Evolutionary conservation across 495 filamentous ascomycete genomes (phyloP), one percentile per base, ranked within the genome.

Genomic region (Penicillium egyptiacum): DNA sequence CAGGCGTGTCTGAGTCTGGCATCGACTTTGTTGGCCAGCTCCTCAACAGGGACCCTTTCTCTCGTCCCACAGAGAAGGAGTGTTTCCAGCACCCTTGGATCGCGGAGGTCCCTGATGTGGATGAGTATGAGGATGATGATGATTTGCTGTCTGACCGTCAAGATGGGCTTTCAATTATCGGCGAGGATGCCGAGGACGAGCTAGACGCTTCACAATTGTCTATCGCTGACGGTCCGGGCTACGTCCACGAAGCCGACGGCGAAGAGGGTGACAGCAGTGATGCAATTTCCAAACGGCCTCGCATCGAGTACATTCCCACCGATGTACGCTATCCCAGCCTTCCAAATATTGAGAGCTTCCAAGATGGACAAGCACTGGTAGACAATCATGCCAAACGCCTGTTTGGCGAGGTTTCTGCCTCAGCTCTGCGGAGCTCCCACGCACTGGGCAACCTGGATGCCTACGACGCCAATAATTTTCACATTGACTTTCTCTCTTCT

Each of bases 391-490:
- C 69, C 12, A 71, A 73, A 49, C 84, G 86, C 28, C 77, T 96
- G 4, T 96, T 93, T 73, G 91, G 92, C 1, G 91, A 96, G 69
- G 86, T 96, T 48, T 84, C 83, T 25, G 68, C 77, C 12, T 90
- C 90, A 7, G 86, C 83, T 11, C 67, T 94, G 4, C 80, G 83
- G 20, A 92, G 87, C 70, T 84, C 83, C 25, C 79, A 77, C 47
- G 71, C 77, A 37, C 63, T 85, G 14, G 79, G 71, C n/a, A 54
- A 65, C 41, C n/a, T 66, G 4, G 57, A 59, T 46, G 63, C 55
- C 0, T 72, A 65, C 48, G 64, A 67, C 43, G 60, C 58, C 37
- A 66, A 66, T 47, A 53, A 68, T 19, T 63, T 67, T 50, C 69
- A 67, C 42, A 48, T 66, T 47, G 59, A 67, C 55, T 72, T 74